Base-by-base conservation (phyloP, 345 rosid genomes). In the Raphanus sativus region DNA sequence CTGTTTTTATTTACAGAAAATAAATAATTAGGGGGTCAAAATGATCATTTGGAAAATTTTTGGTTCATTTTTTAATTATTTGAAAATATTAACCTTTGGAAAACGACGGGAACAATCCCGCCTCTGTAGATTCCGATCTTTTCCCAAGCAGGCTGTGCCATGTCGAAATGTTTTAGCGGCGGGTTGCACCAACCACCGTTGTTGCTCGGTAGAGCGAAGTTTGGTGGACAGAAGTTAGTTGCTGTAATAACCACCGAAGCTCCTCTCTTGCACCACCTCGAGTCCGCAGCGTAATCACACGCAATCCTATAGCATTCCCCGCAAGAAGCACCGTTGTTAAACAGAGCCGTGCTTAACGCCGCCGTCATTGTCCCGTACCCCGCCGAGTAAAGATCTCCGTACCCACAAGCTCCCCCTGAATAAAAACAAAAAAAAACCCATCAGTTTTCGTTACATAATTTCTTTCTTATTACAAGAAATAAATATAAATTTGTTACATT, bases 111-210 rank as follows among this genome's bases (percentile, higher is more conserved):
- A 9, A 94, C 86, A 34, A 94, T 94, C 4, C 98, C 98, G 2
- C 97, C 97, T 21, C 84, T 69, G 59, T 92, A 92, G 52, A 90
- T 88, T 1, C 92, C 98, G 33, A 94, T 94, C 82, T 89, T 86
- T 82, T 89, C 85, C 97, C 96, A 92, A 52, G 93, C 97, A 1
- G 98, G 97, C 77, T 92, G 90, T 2, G 97, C 94, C 96, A 94
- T 91, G 58, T 94, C 98, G 30, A 94, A 94, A 71, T 94, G 98
- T 77, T 90, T 87, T 48, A 88, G 97, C 17, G 98, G 98, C 62
- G 95, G 91, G 69, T 94, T 94, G 86, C 98, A 94, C 98, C 98
- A 94, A 36, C 98, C 98, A 8, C 98, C 98, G n/a, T 81, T 15
- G 77, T 90, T 75, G 78, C 77, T 92, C 0, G 97, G 87, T 3